phyloP scores from a whole-genome alignment of 2,329 filamentous ascomycete species.

The Trichoderma sp. region DNA sequence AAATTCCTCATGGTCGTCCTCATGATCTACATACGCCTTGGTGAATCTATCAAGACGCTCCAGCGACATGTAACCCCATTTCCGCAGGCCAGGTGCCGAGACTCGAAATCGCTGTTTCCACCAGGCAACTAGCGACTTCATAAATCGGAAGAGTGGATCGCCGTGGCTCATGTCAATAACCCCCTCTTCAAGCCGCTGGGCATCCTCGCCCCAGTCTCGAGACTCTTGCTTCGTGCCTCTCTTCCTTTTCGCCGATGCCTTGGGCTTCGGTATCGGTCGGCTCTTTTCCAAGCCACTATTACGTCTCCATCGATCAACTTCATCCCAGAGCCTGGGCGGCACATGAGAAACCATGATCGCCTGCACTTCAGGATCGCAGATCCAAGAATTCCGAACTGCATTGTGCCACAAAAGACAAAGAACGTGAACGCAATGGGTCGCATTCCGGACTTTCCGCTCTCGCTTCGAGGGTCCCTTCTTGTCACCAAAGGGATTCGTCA shows the following conservation, averaged over 20 bases:
- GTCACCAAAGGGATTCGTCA: conserved; percentile 62
- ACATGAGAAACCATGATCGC: conserved; percentile 76
- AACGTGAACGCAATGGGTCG: conserved; percentile 88
- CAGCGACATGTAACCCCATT: conserved; percentile 85
- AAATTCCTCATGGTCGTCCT: conserved; percentile 68
- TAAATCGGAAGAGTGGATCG: conserved; percentile 76
- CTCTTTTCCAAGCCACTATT: conserved; percentile 63
- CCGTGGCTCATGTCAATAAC: conserved; percentile 78
- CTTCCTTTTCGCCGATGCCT: conserved; percentile 40
- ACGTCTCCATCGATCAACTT: conserved; percentile 73
- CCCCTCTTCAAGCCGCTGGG: conserved; percentile 70
- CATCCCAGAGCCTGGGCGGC: conserved; percentile 67
- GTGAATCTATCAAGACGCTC: conserved; percentile 73
- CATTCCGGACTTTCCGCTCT: conserved; percentile 75
- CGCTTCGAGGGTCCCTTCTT: conserved; percentile 88
- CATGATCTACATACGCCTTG: conserved; percentile 68
- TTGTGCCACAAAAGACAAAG: conserved; percentile 90
- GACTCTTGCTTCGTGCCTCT: conserved; percentile 39
- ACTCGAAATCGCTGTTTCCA: conserved; percentile 86
- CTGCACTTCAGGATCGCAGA: conserved; percentile 76
- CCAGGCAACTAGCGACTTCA: conserved; percentile 77
- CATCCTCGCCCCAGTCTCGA: conserved; percentile 71
- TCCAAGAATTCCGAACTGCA: conserved; percentile 79
- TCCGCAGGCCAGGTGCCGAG: conserved; percentile 79
- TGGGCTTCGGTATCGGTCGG: conserved; percentile 32